A percentile compares a stretch with the other conserved stretches of the same genome.
Conservation (phyloP, 305 asterid genomes). For the Fraxinus sp. region DNA sequence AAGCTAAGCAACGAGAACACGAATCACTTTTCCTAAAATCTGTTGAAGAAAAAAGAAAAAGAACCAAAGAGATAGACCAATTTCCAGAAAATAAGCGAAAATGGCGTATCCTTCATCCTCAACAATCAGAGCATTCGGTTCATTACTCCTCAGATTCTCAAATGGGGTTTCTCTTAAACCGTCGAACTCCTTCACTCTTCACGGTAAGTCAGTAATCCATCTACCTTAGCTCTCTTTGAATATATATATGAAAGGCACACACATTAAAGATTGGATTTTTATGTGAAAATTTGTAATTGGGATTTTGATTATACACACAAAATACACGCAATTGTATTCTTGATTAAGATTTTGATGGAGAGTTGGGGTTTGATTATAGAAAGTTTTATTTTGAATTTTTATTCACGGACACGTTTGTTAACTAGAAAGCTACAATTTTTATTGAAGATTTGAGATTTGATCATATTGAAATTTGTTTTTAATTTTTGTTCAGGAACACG, state of each 20-base stretch:
- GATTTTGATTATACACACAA: not conserved
- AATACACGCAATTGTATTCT: not conserved
- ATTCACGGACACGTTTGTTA: not conserved
- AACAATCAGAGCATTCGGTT: constrained; percentile 56
- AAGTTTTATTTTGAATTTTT: not conserved
- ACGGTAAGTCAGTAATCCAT: constrained; percentile 31
- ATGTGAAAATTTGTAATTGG: not conserved
- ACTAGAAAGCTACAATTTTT: not conserved
- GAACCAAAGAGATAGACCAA: not conserved
- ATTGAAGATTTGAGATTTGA: not conserved
- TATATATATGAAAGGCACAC: not conserved
- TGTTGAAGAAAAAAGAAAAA: not conserved
- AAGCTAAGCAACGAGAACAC: too few species aligned
- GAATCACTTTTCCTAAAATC: not conserved
- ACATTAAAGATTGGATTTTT: not conserved
- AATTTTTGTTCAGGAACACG: constrained; percentile 38
- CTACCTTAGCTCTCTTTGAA: not conserved
- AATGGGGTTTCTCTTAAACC: constrained; percentile 64
- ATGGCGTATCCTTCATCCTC: constrained; percentile 45
- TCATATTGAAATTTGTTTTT: not conserved
- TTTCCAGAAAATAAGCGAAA: constrained; percentile 14
- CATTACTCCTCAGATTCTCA: constrained; percentile 56
- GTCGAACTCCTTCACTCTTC: constrained; percentile 29
- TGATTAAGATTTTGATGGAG: not conserved
- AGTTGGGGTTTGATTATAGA: not conserved